These are phyloP conservation scores for Apiotrichum domesticum DNA, from an alignment of 1,284 basidiomycete genomes.

Conservation along the genomic window DNA sequence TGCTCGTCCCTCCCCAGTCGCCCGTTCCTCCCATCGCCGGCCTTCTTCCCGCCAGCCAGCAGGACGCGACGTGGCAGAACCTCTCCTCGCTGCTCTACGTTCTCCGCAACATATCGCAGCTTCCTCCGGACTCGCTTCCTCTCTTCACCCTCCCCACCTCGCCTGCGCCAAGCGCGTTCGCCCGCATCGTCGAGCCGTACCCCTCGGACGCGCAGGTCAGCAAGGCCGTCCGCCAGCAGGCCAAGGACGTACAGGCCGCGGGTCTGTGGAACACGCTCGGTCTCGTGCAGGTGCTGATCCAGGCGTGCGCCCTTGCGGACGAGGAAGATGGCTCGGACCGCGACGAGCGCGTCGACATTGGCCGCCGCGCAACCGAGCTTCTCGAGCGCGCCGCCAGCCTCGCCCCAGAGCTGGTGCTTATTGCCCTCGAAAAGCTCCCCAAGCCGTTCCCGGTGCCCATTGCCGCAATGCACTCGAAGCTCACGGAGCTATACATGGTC, in stretches of 20 bases:
- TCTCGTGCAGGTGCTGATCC: slow-evolving; percentile 78
- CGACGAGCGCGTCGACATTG: slow-evolving; percentile 64
- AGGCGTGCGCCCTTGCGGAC: slow-evolving; percentile 33
- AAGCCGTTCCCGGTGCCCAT: slow-evolving; percentile 83
- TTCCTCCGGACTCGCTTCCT: slow-evolving; percentile 84
- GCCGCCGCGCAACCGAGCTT: slow-evolving; percentile 74
- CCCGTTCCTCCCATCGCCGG: slow-evolving; percentile 46
- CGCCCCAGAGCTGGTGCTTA: slow-evolving; percentile 87
- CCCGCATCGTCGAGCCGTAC: slow-evolving; percentile 73
- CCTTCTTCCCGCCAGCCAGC: slow-evolving; percentile 41
- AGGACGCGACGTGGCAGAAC: slow-evolving; percentile 69
- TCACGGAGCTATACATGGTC: slow-evolving; percentile 79
- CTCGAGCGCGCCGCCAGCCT: slow-evolving; percentile 75
- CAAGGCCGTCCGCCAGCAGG: slow-evolving; percentile 57
- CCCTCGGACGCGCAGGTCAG: slow-evolving; percentile 52
- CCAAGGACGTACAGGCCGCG: slow-evolving; percentile 64
- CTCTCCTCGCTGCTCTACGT: slow-evolving; percentile 78
- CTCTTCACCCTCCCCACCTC: slow-evolving; percentile 77
- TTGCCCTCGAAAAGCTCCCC: slow-evolving; percentile 86
- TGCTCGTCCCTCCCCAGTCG: slow-evolving; percentile 45
- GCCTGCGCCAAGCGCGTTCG: slow-evolving; percentile 68
- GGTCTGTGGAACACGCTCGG: slow-evolving; percentile 91
- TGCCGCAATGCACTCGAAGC: slow-evolving; percentile 73
- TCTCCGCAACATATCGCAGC: slow-evolving; percentile 76
- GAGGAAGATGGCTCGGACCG: slow-evolving; percentile 49